phyloP scores from a whole-genome alignment of 1,139 yeast genomes.

The Lodderomyces margitis region DNA sequence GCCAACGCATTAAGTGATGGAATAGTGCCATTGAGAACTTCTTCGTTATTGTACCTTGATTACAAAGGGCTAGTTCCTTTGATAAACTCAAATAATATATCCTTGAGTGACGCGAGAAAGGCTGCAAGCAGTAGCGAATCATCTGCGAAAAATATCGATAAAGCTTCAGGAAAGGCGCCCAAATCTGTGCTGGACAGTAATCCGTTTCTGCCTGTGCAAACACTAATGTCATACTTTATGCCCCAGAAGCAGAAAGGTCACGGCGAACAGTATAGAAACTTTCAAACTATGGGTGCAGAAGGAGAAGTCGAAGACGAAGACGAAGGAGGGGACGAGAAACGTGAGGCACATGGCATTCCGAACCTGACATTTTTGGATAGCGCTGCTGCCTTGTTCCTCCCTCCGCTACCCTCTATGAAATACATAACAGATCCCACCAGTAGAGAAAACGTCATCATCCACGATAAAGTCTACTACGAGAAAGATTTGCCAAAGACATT shows the following conservation, averaged over 20 bases:
- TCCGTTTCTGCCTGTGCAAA: conserved; percentile 37
- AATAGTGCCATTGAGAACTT: conserved; percentile 87
- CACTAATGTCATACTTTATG: conserved; percentile 43
- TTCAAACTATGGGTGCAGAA: conserved; percentile 25
- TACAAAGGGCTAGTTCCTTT: conserved; percentile 46
- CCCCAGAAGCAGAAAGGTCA: conserved; percentile 35
- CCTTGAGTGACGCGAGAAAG: conserved; percentile 3
- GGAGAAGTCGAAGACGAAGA: conserved; percentile 24
- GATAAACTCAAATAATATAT: conserved; percentile 20
- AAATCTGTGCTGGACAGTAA: conserved; percentile 11
- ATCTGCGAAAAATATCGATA: conserved; percentile 4
- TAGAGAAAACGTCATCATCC: conserved; percentile 37
- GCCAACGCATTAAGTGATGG: conserved; percentile 88
- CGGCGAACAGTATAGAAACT: conserved; percentile 27
- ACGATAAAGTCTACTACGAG: conserved; percentile 41
- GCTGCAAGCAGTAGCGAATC: neutral
- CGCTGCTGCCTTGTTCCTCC: conserved; percentile 76
- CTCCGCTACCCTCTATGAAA: conserved; percentile 75
- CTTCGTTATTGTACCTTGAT: conserved; percentile 75
- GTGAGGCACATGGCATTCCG: conserved; percentile 40
- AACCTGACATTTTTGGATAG: conserved; percentile 80
- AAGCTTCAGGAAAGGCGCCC: conserved; percentile 10
- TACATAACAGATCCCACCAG: conserved; percentile 64
- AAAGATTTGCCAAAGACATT: conserved; percentile 28
- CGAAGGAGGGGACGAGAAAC: conserved; percentile 18